Percentiles rank a stretch among this genome's conserved stretches.
Evolutionary conservation across 768 basidiomycete genomes (phyloP).

Genomic region (Omphalotus guepiniiformis): DNA sequence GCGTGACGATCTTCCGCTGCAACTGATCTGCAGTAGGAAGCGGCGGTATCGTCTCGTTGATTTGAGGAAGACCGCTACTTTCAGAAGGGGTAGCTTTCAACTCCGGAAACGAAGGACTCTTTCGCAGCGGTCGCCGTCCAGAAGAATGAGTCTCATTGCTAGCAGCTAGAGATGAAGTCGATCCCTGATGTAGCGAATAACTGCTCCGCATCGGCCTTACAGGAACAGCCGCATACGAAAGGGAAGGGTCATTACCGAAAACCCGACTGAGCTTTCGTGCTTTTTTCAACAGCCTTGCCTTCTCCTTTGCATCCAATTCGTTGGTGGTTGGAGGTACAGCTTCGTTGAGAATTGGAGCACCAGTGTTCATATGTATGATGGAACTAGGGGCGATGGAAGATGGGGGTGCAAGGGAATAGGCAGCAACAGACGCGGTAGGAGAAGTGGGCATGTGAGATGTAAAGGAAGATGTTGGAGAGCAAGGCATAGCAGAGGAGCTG

Average conservation of each 20-base stretch:
- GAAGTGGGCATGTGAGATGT: neutral
- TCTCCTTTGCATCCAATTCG: constrained; percentile 29
- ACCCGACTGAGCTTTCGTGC: constrained; percentile 40
- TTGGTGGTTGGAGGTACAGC: constrained; percentile 25
- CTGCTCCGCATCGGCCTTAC: neutral
- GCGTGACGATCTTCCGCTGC: too few relatives aligned
- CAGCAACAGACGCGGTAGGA: neutral
- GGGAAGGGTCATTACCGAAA: constrained; percentile 20
- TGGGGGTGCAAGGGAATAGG: neutral
- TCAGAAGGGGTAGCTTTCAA: neutral
- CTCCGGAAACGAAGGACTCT: neutral
- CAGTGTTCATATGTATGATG: constrained; percentile 11
- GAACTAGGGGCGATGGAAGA: constrained; percentile 10
- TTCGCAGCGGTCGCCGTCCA: neutral
- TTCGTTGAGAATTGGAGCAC: constrained; percentile 6
- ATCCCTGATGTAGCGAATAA: neutral
- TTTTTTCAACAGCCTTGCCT: constrained; percentile 35
- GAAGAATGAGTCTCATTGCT: neutral
- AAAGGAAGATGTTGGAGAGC: neutral
- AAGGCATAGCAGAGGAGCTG: constrained; percentile 2
- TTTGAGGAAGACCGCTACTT: neutral
- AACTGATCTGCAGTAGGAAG: neutral
- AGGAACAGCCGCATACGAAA: neutral
- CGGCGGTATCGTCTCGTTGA: neutral
- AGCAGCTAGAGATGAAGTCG: neutral